Base-by-base conservation (phyloP, 306 rosid genomes). In the cucumber (Cucumis sativus) region DNA sequence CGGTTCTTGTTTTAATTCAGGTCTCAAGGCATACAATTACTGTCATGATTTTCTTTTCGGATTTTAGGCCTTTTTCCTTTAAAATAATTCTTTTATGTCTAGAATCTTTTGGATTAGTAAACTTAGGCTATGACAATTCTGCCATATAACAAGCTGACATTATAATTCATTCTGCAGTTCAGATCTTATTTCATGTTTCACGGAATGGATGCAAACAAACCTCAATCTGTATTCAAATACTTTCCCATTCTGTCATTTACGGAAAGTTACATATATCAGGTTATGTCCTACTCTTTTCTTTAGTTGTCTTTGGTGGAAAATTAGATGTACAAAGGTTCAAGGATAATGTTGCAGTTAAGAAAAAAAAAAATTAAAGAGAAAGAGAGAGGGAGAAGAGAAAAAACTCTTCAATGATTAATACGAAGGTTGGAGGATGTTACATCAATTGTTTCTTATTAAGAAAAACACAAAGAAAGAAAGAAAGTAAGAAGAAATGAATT, bases 151-250 rank as follows among this genome's bases (percentile, higher is more conserved):
- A 64, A 18, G 63, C 74, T 77, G 61, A 62, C 74, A 63, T 12
- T 47, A 21, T 3, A 13, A 12, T 64, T 15, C 47, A 65, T 75
- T 59, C 80, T 85, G 68, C 96, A 94, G 98, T 92, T 91, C 93
- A 94, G 96, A 81, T 94, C 98, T 71, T 94, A 94, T 84, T 91
- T 92, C 77, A 90, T 94, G 96, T 94, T 94, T 81, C 98, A 94
- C 80, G 95, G 91, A 56, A 83, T 94, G 95, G 93, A 92, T 79
- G 88, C 84, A 25, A 87, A 82, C 85, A 78, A 86, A 76, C 92
- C 95, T 66, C 90, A 86, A 35, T 83, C 82, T 70, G 54, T 92
- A 66, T 92, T 94, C 90, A 88, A 88, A 84, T 84, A 90, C 80
- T 82, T 94, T 7, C 95, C 97, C 45, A 47, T 88, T 70, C 93